phyloP scores from a whole-genome alignment of 2,329 filamentous ascomycete genomes.

The Lizonia empirigonia region DNA sequence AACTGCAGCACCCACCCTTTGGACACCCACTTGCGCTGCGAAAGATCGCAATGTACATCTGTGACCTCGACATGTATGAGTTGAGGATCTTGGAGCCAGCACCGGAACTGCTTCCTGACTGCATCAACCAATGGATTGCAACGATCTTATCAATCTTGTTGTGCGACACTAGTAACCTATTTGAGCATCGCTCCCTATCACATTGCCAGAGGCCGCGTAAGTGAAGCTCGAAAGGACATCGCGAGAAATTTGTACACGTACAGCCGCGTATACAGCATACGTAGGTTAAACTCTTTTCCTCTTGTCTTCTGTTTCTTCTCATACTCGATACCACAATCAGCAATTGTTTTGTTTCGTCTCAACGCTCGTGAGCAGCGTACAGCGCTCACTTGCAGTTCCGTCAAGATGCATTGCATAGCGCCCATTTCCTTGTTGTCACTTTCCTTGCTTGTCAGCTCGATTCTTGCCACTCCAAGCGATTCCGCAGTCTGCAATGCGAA shows the following conservation, averaged over 20 bases:
- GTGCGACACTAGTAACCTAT: conserved; percentile 7
- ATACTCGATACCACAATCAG: not conserved
- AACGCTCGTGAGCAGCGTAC: conserved; percentile 1
- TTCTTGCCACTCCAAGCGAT: not conserved
- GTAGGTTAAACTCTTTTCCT: conserved; percentile 3
- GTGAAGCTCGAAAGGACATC: conserved; percentile 14
- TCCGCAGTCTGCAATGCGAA: conserved; percentile 57
- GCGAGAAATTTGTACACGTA: conserved; percentile 11
- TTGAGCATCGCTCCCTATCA: conserved; percentile 8
- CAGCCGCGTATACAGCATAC: conserved; percentile 18
- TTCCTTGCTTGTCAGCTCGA: not conserved
- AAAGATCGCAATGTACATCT: not conserved
- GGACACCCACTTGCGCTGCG: not conserved
- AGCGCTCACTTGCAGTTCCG: conserved; percentile 3
- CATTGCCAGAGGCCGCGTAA: conserved; percentile 13
- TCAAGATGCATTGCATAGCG: conserved; percentile 21
- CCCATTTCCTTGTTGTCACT: conserved; percentile 5
- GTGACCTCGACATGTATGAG: not conserved
- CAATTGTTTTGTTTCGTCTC: conserved; percentile 1
- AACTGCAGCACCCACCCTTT: not conserved
- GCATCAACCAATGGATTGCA: conserved; percentile 3
- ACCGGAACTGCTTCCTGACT: not conserved
- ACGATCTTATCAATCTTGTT: conserved; percentile 14
- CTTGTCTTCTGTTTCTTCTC: not conserved
- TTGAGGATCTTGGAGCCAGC: not conserved